Evolutionary conservation across 2,329 filamentous ascomycete genomes (phyloP), one percentile per base, ranked within the genome.

Genomic region (Amauroascus niger): DNA sequence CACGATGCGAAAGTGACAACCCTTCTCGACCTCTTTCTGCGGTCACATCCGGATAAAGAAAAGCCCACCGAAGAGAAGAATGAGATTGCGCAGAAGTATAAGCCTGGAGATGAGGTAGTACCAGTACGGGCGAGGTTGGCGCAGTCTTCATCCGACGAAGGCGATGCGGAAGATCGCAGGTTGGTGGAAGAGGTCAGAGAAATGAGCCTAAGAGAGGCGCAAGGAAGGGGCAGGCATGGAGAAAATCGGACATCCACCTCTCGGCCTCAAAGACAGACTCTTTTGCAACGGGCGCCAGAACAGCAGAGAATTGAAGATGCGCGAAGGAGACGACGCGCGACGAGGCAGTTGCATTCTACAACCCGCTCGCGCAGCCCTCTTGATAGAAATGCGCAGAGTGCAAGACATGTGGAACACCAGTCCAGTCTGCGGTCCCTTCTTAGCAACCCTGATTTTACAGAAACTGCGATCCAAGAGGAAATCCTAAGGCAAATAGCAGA

Each of bases 1-100:
- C 88, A 88, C 64, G 94, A 97, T 79, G 88, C 93, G 55, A 89
- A 86, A 22, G 86, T 96, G 49, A 90, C 84, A 7, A 95, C 89
- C 1, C 75, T 97, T 44, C 74, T 98, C 56, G 91, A 97, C 53
- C 91, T 95, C 79, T 89, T 87, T 61, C 72, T 96, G 33, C 77
- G 82, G 24, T 82, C 86, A 43, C 88, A 95, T 64, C 91, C 93
- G 1, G 80, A 81, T 16, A 85, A 86, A 61, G 83, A 75, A 24
- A 87, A 84, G 64, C 76, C 81, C 0, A 76, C 78, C 0, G 76
- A 79, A 6, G 93, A 98, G 65, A 89, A 85, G 69, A 78, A 81
- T 44, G 87, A 89, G 59, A 82, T 93, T 73, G 79, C 79, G 32
- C 74, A 75, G 59, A 84, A 84, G 62, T 97, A 95, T 69, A 88